Conservation (phyloP, 345 rosid genomes). For the Capsella bursapastoris region DNA sequence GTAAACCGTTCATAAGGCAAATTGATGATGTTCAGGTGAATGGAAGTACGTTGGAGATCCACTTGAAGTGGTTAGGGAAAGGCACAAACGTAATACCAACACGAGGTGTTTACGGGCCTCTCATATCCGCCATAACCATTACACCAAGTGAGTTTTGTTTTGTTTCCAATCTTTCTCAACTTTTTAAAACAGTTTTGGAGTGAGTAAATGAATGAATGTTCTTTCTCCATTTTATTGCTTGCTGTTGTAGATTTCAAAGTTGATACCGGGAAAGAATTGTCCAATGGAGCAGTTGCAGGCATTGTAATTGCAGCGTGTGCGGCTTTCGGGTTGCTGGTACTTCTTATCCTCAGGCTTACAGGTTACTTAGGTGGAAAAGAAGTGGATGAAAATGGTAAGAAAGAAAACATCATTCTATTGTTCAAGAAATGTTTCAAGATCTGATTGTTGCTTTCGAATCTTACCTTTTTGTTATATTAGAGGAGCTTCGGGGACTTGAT, state of each 20-base stretch:
- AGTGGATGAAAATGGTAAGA: slow-evolving; percentile 62
- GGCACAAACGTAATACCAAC: slow-evolving; percentile 74
- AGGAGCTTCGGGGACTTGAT: slow-evolving; percentile 69
- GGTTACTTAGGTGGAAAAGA: slow-evolving; percentile 66
- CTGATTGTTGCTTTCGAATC: neutral
- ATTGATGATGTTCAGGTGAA: slow-evolving; percentile 52
- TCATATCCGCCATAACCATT: slow-evolving; percentile 75
- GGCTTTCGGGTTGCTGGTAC: slow-evolving; percentile 47
- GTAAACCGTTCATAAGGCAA: slow-evolving; percentile 41
- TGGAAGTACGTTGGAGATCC: slow-evolving; percentile 77
- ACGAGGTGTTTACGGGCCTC: slow-evolving; percentile 83
- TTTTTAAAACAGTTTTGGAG: neutral
- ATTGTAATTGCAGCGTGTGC: slow-evolving; percentile 60
- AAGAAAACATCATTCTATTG: neutral
- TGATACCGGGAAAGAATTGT: slow-evolving; percentile 51
- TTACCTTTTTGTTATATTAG: neutral
- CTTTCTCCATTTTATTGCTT: slow-evolving; percentile 5
- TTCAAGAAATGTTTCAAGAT: slow-evolving; percentile 33
- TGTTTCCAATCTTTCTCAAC: neutral
- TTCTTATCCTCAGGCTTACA: slow-evolving; percentile 49
- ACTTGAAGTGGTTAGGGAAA: slow-evolving; percentile 78
- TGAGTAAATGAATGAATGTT: slow-evolving; percentile 10
- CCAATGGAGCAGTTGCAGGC: slow-evolving; percentile 71
- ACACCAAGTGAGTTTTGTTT: slow-evolving; percentile 66
- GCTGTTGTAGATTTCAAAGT: slow-evolving; percentile 64